These are phyloP conservation scores for Phytophthora hibernalis DNA, from an alignment of 352 stramenopile species.

Conservation along the genomic window DNA sequence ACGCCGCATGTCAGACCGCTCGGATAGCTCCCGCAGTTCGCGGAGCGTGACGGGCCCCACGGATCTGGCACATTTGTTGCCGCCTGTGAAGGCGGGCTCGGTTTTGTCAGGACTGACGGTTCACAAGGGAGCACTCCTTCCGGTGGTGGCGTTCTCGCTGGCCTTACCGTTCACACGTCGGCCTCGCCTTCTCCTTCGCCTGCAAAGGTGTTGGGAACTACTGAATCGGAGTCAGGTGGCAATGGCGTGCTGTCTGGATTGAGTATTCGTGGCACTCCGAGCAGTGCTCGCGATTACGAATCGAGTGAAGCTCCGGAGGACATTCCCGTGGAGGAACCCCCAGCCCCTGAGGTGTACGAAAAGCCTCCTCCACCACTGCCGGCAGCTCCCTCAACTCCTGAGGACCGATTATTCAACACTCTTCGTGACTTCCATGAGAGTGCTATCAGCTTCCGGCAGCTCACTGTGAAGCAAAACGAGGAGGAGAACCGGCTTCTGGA, in stretches of 20 bases:
- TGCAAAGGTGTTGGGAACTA: conserved; percentile 22
- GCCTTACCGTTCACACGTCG: conserved; percentile 70
- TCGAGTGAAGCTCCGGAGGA: conserved; percentile 20
- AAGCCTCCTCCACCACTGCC: conserved; percentile 30
- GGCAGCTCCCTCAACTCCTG: conserved; percentile 51
- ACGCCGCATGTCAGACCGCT: conserved; percentile 32
- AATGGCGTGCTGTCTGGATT: conserved; percentile 60
- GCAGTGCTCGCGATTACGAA: conserved; percentile 25
- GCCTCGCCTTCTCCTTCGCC: conserved; percentile 46
- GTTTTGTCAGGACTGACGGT: conserved; percentile 74
- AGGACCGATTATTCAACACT: conserved; percentile 72
- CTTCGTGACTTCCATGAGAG: conserved; percentile 81
- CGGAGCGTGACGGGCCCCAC: conserved; percentile 52
- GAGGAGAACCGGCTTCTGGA: conserved; percentile 79
- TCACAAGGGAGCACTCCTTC: conserved; percentile 38
- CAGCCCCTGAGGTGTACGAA: conserved; percentile 35
- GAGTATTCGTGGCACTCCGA: conserved; percentile 48
- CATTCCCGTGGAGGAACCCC: conserved; percentile 20
- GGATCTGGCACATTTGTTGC: conserved; percentile 73
- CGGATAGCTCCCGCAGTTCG: conserved; percentile 38
- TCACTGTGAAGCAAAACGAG: conserved; percentile 71
- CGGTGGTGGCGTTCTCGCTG: conserved; percentile 59
- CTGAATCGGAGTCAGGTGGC: conserved; percentile 28
- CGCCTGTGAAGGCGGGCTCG: conserved; percentile 60
- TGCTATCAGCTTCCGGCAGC: conserved; percentile 70